Base-by-base conservation (phyloP, 495 filamentous ascomycete species). In the Entonaema liquescens region DNA sequence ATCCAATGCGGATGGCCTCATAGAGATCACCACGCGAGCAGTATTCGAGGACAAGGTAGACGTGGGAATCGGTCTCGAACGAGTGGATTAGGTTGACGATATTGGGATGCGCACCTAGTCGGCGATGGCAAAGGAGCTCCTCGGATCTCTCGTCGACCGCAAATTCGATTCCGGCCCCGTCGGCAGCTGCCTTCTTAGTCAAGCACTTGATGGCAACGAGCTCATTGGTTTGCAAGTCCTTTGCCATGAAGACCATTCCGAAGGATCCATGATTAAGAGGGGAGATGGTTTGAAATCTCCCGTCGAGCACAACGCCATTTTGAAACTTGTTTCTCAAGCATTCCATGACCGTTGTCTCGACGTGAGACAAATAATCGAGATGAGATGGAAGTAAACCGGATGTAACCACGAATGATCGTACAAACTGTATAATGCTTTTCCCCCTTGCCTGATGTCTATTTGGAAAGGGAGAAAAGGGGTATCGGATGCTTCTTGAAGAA, bases 261-360 rank as follows among this genome's bases (percentile, higher is more conserved):
- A 98, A 99, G 25, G 95, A 99, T 73, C 95, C 95, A 86, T 98
- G 93, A 77, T 99, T 98, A 82, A 99, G 92, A 40, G 94, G 94
- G 74, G 93, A 92, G 75, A 97, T 83, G 42, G 93, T 95, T 79
- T 91, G 87, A 79, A 95, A 99, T 63, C 96, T 94, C 71, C 91
- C 92, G 79, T 91, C 89, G 79, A 95, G 84, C 62, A 95, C 74
- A 76, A 89, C 85, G 59, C 91, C 92, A 79, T 89, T 81, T 62
- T 87, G 82, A 78, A 95, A 95, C 65, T 84, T 85, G 80, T 91
- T 87, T 77, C 88, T 89, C 78, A 93, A 84, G 84, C 89, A 94
- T 78, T 93, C 92, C 92, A 95, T 93, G 80, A 75, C 79, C 77
- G 49, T 68, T 74, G 62, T 75, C 65, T 75, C 70, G 56, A 71